Conservation (phyloP, 1,284 basidiomycete species). For the Microbotryomycetes sp. region DNA sequence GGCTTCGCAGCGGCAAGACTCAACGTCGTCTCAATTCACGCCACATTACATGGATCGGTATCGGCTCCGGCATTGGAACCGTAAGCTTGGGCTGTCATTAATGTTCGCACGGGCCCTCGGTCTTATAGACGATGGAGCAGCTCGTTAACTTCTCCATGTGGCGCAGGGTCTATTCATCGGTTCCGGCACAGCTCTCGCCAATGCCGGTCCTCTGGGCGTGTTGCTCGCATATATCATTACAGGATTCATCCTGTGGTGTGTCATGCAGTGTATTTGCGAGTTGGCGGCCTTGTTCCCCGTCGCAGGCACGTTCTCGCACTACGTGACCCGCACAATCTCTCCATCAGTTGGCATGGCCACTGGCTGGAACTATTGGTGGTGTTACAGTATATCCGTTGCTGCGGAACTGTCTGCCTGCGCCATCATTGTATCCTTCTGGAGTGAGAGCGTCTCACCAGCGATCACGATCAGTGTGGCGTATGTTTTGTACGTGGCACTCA, state of each 20-base stretch:
- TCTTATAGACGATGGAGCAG: background rate
- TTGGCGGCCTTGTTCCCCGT: slow-evolving; percentile 19
- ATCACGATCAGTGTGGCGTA: slow-evolving; percentile 19
- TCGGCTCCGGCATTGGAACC: slow-evolving; percentile 22
- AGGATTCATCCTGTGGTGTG: slow-evolving; percentile 25
- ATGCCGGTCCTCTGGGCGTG: slow-evolving; percentile 39
- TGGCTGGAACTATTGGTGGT: background rate
- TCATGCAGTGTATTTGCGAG: slow-evolving; percentile 26
- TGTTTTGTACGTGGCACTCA: slow-evolving; percentile 23
- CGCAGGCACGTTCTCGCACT: slow-evolving; percentile 27
- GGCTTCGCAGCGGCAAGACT: background rate
- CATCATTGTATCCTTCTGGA: slow-evolving; percentile 41
- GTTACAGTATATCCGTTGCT: slow-evolving; percentile 27
- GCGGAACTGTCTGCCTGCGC: slow-evolving; percentile 24
- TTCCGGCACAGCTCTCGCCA: slow-evolving; percentile 39
- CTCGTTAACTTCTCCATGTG: too few species aligned
- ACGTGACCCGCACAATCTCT: slow-evolving; percentile 9
- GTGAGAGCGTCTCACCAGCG: slow-evolving; percentile 38
- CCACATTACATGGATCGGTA: slow-evolving; percentile 27
- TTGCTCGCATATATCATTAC: slow-evolving; percentile 35
- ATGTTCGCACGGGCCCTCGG: background rate
- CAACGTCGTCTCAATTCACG: slow-evolving; percentile 7
- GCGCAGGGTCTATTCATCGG: slow-evolving; percentile 43
- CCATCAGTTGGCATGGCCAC: slow-evolving; percentile 7
- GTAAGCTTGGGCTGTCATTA: background rate